Percentiles rank a stretch among this genome's conserved stretches.
Conservation (phyloP, 495 filamentous ascomycete species). For the Lepidopterella palustris region DNA sequence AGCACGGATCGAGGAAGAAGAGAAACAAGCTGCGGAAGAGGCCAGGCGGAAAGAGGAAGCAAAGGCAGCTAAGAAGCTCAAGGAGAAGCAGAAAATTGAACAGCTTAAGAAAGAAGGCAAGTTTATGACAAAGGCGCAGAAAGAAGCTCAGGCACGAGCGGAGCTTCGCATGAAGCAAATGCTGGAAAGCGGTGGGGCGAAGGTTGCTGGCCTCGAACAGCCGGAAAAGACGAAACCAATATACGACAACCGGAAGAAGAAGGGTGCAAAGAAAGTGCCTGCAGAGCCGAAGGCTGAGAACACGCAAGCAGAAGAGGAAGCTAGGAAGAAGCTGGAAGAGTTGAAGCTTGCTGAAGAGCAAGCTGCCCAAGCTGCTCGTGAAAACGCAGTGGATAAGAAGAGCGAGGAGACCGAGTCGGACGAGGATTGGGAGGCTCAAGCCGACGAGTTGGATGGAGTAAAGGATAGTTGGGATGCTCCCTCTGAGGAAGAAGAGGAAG, state of each 20-base stretch:
- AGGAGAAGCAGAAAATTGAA: constrained; percentile 91
- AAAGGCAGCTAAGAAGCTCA: constrained; percentile 79
- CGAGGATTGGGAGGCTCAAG: constrained; percentile 87
- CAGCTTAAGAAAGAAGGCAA: constrained; percentile 94
- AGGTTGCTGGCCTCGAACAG: constrained; percentile 66
- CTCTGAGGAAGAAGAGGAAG: constrained; percentile 65
- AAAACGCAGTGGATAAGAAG: constrained; percentile 54
- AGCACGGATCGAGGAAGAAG: constrained; percentile 62
- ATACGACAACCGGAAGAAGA: constrained; percentile 70
- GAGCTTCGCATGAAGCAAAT: constrained; percentile 90
- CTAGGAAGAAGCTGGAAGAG: constrained; percentile 42
- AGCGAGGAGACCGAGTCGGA: constrained; percentile 50
- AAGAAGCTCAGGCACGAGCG: constrained; percentile 73
- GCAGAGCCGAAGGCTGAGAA: constrained; percentile 36
- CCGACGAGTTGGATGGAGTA: constrained; percentile 67
- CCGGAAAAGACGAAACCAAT: constrained; percentile 65
- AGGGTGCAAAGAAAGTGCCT: constrained; percentile 51
- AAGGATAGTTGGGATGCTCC: constrained; percentile 96
- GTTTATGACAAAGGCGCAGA: constrained; percentile 89
- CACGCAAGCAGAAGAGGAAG: constrained; percentile 54
- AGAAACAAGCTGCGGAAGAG: constrained; percentile 65
- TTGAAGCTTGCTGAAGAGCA: constrained; percentile 37
- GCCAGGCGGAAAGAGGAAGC: constrained; percentile 65
- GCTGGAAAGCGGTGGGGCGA: constrained; percentile 71
- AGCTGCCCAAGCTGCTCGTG: constrained; percentile 48